Evolutionary conservation across 805 yeast genomes (phyloP).

Genomic region (Metschnikowia drakensbergensis): DNA sequence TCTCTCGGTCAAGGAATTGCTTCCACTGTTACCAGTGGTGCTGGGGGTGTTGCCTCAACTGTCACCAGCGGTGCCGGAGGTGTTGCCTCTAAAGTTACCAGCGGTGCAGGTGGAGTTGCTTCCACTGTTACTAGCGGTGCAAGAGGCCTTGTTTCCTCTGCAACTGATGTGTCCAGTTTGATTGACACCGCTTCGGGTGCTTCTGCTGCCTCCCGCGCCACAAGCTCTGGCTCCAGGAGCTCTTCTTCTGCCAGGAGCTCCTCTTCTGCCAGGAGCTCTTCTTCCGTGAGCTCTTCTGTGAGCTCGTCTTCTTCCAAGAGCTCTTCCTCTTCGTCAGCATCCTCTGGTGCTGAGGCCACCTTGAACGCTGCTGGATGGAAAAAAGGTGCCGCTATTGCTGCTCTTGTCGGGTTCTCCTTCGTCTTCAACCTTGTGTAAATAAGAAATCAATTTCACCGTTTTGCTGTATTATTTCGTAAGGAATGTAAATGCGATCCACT

Average conservation of each 20-base stretch:
- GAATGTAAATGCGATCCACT: neutral
- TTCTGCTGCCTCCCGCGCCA: slow-evolving; percentile 13
- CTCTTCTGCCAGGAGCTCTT: slow-evolving; percentile 5
- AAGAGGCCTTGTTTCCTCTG: slow-evolving; percentile 9
- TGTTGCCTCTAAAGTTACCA: slow-evolving; percentile 9
- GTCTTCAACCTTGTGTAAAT: slow-evolving; percentile 21
- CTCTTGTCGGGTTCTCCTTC: slow-evolving; percentile 34
- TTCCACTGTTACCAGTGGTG: slow-evolving; percentile 13
- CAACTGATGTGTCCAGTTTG: slow-evolving; percentile 13
- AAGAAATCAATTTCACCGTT: neutral
- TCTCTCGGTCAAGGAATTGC: neutral
- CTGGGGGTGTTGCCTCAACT: slow-evolving; percentile 9
- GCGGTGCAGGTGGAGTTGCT: slow-evolving; percentile 6
- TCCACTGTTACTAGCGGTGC: slow-evolving; percentile 14
- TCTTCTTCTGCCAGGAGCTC: neutral
- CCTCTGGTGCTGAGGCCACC: slow-evolving; percentile 19
- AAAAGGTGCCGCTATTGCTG: slow-evolving; percentile 34
- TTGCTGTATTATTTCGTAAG: neutral
- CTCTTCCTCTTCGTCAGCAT: slow-evolving; percentile 14
- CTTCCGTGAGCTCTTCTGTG: neutral
- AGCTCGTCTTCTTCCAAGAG: slow-evolving; percentile 6
- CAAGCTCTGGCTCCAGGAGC: slow-evolving; percentile 9
- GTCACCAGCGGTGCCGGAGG: slow-evolving; percentile 8
- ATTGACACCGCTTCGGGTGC: slow-evolving; percentile 2
- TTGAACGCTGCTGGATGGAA: slow-evolving; percentile 31